Evolutionary conservation across 768 basidiomycete genomes (phyloP).

Genomic region (Boletus rubroflammeus): DNA sequence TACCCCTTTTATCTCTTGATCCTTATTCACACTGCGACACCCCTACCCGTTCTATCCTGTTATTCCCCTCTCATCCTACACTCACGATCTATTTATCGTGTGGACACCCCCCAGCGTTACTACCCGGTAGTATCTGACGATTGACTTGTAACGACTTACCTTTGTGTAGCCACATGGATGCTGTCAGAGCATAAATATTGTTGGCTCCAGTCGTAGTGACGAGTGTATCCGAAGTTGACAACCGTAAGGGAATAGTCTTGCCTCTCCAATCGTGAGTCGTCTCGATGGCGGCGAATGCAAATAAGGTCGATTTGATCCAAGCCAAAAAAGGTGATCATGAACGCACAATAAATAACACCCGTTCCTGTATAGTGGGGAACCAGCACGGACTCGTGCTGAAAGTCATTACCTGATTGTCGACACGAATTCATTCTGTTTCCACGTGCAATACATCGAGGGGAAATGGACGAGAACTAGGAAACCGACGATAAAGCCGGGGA

Average conservation of each 20-base stretch:
- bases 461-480: background rate
- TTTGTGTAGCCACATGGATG: background rate
- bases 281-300: background rate
- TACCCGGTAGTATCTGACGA: background rate
- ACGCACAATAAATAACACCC: background rate
- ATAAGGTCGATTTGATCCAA: background rate
- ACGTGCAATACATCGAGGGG: background rate
- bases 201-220: background rate
- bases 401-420: background rate
- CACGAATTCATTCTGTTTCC: background rate
- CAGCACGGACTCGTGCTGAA: background rate
- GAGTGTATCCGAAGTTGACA: background rate
- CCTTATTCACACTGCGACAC: constrained; percentile 15
- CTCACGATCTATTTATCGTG: background rate
- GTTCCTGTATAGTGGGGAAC: background rate
- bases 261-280: no score
- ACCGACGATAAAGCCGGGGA: background rate
- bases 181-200: background rate
- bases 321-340: background rate
- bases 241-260: background rate
- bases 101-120: constrained; percentile 10
- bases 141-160: background rate
- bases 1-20: background rate
- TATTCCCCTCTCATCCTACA: background rate
- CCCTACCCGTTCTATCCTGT: background rate